Evolutionary conservation across 2,329 filamentous ascomycete species (phyloP).

Genomic region (Colletotrichum viniferum): DNA sequence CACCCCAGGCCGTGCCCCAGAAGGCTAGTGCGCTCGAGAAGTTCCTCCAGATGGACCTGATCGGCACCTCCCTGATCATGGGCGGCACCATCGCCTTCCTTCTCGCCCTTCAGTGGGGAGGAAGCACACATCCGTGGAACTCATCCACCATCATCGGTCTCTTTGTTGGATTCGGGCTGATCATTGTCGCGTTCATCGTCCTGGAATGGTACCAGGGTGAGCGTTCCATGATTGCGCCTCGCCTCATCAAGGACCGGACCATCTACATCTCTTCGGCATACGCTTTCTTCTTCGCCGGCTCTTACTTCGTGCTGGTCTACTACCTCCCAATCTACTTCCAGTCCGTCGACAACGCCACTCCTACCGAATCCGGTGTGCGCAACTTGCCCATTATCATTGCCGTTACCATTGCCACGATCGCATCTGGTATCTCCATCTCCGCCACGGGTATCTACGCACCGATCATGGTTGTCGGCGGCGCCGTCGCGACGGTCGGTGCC

Average conservation of each 20-base stretch:
- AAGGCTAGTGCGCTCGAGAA: constrained; percentile 45
- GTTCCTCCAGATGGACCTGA: constrained; percentile 51
- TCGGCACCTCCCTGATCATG: constrained; percentile 50
- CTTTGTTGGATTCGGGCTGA: constrained; percentile 42
- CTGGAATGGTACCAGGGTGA: constrained; percentile 49
- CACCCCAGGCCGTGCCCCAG: constrained; percentile 39
- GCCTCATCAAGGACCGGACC: constrained; percentile 42
- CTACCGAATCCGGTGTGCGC: constrained; percentile 45
- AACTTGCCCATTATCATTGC: constrained; percentile 50
- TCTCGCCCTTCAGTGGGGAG: constrained; percentile 53
- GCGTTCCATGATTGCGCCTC: constrained; percentile 45
- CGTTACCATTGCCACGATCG: constrained; percentile 44
- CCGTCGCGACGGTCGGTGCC: constrained; percentile 45
- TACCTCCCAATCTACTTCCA: constrained; percentile 54
- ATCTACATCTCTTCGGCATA: constrained; percentile 40
- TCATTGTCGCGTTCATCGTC: constrained; percentile 36
- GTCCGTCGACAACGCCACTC: constrained; percentile 42
- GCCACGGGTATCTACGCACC: constrained; percentile 46
- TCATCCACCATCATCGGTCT: constrained; percentile 44
- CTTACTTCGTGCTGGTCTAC: constrained; percentile 50
- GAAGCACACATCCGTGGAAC: constrained; percentile 47
- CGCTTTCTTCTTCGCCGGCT: constrained; percentile 46
- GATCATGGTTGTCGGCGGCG: constrained; percentile 49
- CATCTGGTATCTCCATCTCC: constrained; percentile 42
- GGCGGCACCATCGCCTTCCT: constrained; percentile 45